Percentiles rank a stretch among this genome's conserved stretches.
These are phyloP conservation scores for Globisporangium radiosum DNA, from an alignment of 352 stramenopile genomes.

Conservation along the genomic window DNA sequence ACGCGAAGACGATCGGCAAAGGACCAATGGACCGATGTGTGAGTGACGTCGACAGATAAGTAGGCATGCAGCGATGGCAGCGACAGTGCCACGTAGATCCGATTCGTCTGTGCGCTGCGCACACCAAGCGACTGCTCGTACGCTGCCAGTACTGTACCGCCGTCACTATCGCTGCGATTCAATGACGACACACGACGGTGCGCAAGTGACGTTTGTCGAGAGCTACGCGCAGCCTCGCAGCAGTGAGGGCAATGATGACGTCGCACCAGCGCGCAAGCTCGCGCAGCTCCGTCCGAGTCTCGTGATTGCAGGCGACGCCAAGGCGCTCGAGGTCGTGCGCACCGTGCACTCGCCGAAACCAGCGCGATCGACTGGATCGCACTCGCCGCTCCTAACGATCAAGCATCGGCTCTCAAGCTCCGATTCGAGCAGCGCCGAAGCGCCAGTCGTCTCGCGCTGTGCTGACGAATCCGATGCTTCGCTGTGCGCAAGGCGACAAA, in stretches of 20 bases:
- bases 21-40: no score
- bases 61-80: not conserved
- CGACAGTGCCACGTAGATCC: not conserved
- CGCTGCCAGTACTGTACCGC: no score
- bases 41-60: no score
- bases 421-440: no score
- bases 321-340: conserved; percentile 22
- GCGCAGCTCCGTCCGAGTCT: conserved; percentile 19
- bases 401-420: no score
- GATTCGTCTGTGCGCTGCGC: not conserved
- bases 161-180: no score
- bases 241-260: not conserved
- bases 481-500: not conserved
- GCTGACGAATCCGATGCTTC: no score
- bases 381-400: not conserved
- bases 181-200: conserved; percentile 7
- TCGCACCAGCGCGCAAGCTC: not conserved
- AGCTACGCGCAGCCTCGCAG: conserved; percentile 22
- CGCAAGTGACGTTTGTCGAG: conserved; percentile 23
- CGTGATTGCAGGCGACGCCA: conserved; percentile 22
- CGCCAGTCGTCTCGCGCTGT: no score
- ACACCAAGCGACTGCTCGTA: not conserved
- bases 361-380: not conserved
- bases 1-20: no score
- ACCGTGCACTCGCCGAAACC: conserved; percentile 30